These are phyloP conservation scores for Quercus aquifolioides DNA, from an alignment of 306 rosid genomes.

Conservation along the genomic window DNA sequence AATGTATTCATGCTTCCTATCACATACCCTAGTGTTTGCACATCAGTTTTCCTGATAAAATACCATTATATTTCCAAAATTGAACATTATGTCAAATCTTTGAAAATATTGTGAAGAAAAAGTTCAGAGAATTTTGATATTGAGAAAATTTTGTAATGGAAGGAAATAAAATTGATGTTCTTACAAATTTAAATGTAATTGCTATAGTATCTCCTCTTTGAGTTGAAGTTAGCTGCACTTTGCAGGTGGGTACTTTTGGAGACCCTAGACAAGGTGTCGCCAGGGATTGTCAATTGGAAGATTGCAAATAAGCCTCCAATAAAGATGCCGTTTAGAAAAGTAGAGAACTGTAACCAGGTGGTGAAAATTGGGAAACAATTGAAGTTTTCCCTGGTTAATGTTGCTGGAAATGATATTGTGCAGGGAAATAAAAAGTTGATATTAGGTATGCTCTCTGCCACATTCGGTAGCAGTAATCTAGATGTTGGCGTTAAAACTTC, in stretches of 20 bases:
- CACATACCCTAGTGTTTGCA: background rate
- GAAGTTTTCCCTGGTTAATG: constrained; percentile 84
- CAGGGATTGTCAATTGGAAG: constrained; percentile 96
- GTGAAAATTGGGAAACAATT: constrained; percentile 89
- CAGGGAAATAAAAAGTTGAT: constrained; percentile 91
- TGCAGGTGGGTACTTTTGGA: constrained; percentile 92
- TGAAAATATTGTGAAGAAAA: background rate
- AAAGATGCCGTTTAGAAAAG: constrained; percentile 96
- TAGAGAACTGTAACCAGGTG: constrained; percentile 97
- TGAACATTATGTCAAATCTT: background rate
- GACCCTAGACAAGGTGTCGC: constrained; percentile 85
- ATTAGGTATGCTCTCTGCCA: constrained; percentile 54
- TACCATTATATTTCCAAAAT: background rate
- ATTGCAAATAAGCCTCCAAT: constrained; percentile 92
- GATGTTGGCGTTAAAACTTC: constrained; percentile 3
- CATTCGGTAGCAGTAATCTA: background rate
- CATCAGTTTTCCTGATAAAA: background rate
- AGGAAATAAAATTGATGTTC: background rate
- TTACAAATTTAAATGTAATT: background rate
- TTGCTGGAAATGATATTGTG: constrained; percentile 97
- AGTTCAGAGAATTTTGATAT: background rate
- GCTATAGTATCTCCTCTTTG: background rate
- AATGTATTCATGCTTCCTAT: background rate
- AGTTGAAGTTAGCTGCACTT: constrained; percentile 8
- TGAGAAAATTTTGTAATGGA: background rate